phyloP scores from a whole-genome alignment of 768 basidiomycete species.

The Mycena rebaudengoi region DNA sequence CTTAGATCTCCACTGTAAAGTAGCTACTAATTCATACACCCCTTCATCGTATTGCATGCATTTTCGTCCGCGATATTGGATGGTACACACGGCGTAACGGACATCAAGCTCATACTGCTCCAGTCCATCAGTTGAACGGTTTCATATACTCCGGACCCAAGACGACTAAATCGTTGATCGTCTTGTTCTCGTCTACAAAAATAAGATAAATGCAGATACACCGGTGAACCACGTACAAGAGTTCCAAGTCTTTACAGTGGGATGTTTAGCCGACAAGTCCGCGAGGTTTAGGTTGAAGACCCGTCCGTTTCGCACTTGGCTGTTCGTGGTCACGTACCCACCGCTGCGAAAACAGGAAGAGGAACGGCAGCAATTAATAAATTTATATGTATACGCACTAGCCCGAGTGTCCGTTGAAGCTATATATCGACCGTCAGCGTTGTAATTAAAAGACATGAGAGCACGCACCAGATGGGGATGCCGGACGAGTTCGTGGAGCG shows the following conservation, averaged over 20 bases:
- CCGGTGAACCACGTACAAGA: slow-evolving; percentile 14
- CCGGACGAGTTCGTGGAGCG: slow-evolving; percentile 6
- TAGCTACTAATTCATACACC: too few species aligned
- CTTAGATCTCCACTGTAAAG: not conserved
- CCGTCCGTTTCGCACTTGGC: not conserved
- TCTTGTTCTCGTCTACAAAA: slow-evolving; percentile 12
- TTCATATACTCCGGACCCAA: slow-evolving; percentile 18
- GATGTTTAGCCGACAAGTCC: not conserved
- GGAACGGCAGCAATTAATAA: too few species aligned
- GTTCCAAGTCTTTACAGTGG: slow-evolving; percentile 15
- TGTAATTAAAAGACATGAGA: too few species aligned
- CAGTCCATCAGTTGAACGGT: slow-evolving; percentile 9
- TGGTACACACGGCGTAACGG: too few species aligned
- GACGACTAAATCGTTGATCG: slow-evolving; percentile 11
- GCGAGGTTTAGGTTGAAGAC: slow-evolving; percentile 6
- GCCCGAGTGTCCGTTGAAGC: slow-evolving; percentile 20
- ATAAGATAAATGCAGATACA: too few species aligned
- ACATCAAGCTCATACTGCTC: too few species aligned
- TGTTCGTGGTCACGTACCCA: too few species aligned
- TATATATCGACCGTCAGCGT: too few species aligned
- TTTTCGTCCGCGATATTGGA: too few species aligned
- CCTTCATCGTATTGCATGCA: too few species aligned
- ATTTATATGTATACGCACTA: slow-evolving; percentile 13
- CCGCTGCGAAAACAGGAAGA: too few species aligned
- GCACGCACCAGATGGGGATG: slow-evolving; percentile 17